phyloP scores from a whole-genome alignment of 176 grass and related monocot genomes.

The Triticum urartu region DNA sequence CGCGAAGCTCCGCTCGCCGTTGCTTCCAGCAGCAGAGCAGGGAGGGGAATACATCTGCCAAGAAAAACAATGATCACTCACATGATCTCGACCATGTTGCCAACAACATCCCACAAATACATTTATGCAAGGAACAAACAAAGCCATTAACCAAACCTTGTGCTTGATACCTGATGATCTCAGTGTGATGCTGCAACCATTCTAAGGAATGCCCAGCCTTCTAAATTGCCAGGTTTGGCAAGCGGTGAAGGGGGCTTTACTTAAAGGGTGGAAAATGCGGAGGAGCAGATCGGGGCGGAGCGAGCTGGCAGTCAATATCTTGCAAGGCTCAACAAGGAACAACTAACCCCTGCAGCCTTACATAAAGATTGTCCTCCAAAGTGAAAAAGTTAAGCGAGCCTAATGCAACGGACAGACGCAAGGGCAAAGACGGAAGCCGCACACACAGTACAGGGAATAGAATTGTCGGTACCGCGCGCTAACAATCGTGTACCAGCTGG shows the following conservation, averaged over 20 bases:
- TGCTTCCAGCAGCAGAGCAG: slow-evolving; percentile 31
- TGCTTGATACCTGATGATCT: slow-evolving; percentile 25
- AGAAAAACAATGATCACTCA: slow-evolving; percentile 40
- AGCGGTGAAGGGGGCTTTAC: slow-evolving; percentile 49
- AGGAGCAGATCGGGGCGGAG: slow-evolving; percentile 39
- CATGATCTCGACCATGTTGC: background rate
- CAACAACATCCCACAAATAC: slow-evolving; percentile 34
- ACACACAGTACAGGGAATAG: slow-evolving; percentile 36
- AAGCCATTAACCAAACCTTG: slow-evolving; percentile 35
- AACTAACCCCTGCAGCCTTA: slow-evolving; percentile 80
- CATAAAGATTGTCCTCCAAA: slow-evolving; percentile 79
- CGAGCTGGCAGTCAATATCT: slow-evolving; percentile 76
- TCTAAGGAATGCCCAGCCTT: slow-evolving; percentile 30
- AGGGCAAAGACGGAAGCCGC: slow-evolving; percentile 42
- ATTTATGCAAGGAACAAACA: slow-evolving; percentile 29
- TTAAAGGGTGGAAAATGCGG: slow-evolving; percentile 54
- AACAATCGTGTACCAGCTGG: slow-evolving; percentile 68
- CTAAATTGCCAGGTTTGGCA: slow-evolving; percentile 42
- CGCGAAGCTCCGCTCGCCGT: slow-evolving; percentile 41
- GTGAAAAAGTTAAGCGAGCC: slow-evolving; percentile 74
- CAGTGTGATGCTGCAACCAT: slow-evolving; percentile 26
- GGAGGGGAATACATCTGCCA: slow-evolving; percentile 54
- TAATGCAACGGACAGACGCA: slow-evolving; percentile 53
- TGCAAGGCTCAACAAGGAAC: slow-evolving; percentile 81
- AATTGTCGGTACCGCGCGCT: slow-evolving; percentile 36